Conservation (phyloP, 192 early-diverging fungal genomes). For the Pilobolus umbonatus region DNA sequence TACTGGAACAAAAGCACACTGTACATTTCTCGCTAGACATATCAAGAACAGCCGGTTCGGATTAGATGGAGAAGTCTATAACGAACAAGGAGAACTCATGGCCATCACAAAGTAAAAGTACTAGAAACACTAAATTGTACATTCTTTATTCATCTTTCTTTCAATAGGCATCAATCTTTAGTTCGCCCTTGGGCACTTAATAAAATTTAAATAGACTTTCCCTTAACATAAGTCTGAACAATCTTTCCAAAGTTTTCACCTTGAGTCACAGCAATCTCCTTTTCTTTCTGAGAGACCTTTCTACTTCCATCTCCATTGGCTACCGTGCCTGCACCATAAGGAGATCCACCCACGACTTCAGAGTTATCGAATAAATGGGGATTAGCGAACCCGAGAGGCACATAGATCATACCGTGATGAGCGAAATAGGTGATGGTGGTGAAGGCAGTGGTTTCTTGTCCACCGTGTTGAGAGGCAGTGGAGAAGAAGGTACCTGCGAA, state of each 20-base stretch:
- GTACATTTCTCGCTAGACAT: slow-evolving; percentile 19
- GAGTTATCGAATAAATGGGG: slow-evolving; percentile 43
- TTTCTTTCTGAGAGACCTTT: slow-evolving; percentile 58
- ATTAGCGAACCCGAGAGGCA: slow-evolving; percentile 61
- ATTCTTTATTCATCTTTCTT: too few species aligned
- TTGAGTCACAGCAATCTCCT: slow-evolving; percentile 56
- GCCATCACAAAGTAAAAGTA: slow-evolving; percentile 31
- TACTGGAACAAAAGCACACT: slow-evolving; percentile 16
- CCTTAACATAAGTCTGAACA: slow-evolving; percentile 22
- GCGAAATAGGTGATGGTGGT: slow-evolving; percentile 59
- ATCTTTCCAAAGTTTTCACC: slow-evolving; percentile 57
- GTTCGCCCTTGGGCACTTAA: slow-evolving; percentile 2
- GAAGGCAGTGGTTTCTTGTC: slow-evolving; percentile 71
- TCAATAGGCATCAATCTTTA: slow-evolving; percentile 9
- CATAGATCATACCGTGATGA: slow-evolving; percentile 75
- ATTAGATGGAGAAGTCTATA: slow-evolving; percentile 29
- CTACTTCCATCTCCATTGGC: slow-evolving; percentile 60
- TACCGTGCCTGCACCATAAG: slow-evolving; percentile 26
- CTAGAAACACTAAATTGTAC: neutral
- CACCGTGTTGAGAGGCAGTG: slow-evolving; percentile 69
- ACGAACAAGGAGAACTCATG: slow-evolving; percentile 23
- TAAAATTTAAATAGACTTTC: slow-evolving; percentile 1
- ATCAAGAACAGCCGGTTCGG: slow-evolving; percentile 31
- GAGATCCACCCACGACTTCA: slow-evolving; percentile 18
- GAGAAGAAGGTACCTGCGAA: slow-evolving; percentile 71